phyloP scores from a whole-genome alignment of 2,329 filamentous ascomycete species.

The Apiospora pterosperma region DNA sequence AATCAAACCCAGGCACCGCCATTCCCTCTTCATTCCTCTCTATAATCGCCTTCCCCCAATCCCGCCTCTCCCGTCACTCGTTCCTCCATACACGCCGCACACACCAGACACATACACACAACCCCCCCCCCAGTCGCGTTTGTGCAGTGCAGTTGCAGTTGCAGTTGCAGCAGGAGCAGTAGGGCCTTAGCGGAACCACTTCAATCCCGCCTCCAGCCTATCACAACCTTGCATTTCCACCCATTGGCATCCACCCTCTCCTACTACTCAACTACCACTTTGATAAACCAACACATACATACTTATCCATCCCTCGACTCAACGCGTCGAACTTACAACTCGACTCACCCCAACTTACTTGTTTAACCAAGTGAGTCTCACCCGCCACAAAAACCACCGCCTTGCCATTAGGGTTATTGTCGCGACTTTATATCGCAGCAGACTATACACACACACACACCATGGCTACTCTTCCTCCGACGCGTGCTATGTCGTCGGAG shows the following conservation, averaged over 20 bases:
- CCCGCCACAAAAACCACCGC: not conserved
- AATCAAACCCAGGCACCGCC: not conserved
- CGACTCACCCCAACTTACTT: not conserved
- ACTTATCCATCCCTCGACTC: not conserved
- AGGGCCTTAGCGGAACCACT: conserved; percentile 1
- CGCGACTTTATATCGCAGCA: conserved; percentile 6
- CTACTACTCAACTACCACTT: not conserved
- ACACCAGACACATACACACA: not conserved
- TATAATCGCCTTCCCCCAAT: not conserved
- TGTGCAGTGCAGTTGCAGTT: conserved; percentile 2
- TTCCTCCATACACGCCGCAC: not conserved
- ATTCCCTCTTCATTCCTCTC: not conserved
- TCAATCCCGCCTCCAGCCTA: not conserved
- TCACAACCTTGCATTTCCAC: not conserved
- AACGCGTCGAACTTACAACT: not conserved
- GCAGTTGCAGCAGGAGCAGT: not conserved
- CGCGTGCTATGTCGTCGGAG: conserved; percentile 37
- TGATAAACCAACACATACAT: not conserved
- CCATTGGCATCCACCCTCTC: not conserved
- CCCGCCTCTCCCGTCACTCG: not conserved
- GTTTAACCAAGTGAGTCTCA: not conserved
- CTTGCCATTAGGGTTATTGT: conserved; percentile 7
- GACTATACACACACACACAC: not conserved
- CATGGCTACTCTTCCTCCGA: conserved; percentile 10
- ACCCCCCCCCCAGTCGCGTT: not conserved